Evolutionary conservation across 2,329 filamentous ascomycete genomes (phyloP), one percentile per base, ranked within the genome.

Genomic region (Pestalotiopsis fici): DNA sequence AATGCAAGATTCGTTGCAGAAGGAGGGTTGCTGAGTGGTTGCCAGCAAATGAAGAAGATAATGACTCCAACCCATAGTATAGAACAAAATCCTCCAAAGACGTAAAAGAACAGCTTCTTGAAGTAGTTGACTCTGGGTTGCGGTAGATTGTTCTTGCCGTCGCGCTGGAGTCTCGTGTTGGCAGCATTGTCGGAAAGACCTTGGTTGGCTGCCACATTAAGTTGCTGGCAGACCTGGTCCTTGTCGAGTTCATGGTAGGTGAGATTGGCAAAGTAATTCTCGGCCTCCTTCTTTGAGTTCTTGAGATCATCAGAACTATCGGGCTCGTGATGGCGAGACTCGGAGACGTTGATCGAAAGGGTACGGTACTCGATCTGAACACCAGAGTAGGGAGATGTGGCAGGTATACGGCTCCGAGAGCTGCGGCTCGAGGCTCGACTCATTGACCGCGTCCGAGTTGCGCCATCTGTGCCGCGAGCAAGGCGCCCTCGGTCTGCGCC

Each of bases 31-130:
- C 82, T 82, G 59, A 85, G 75, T n/a, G 83, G 83, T 21, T 74
- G 70, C 83, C 83, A 85, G 72, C 82, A 84, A 68, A 85, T 71
- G 70, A 84, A 84, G 77, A 84, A 84, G 72, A 84, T 76, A 69
- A 84, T 77, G 61, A 82, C 81, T 21, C 81, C 83, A 43, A 83
- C 71, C 82, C 82, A 84, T 13, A 84, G 77, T 25, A 84, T 76
- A 0, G 82, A 83, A 61, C 82, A 83, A 72, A 84, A 84, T 57
- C 83, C 83, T 43, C 82, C 82, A 71, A 84, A 84, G 66, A 84
- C 68, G 68, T 84, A 85, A 4, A 72, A 68, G 7, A 83, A 70
- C 1, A 82, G 74, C 68, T 82, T 81, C 69, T 79, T 80, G 66
- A 75, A 68, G 70, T 83, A 82, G 72, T 83, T 83, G 4, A 80